A percentile compares a stretch with the other conserved stretches of the same genome.
Evolutionary conservation across 139 green algal genomes (phyloP).

Genomic region (Haematococcus sp.): DNA sequence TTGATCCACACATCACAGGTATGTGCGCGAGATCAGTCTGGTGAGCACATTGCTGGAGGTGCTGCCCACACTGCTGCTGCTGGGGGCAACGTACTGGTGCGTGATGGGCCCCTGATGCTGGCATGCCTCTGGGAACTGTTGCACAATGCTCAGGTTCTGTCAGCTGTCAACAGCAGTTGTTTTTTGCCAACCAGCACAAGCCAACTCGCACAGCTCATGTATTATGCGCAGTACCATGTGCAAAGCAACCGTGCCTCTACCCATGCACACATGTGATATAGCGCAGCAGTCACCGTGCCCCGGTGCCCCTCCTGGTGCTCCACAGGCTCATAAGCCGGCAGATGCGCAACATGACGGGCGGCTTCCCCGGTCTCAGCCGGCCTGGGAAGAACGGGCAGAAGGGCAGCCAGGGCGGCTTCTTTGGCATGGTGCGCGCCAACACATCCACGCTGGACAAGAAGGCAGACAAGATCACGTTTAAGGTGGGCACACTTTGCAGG

Average conservation of each 20-base stretch:
- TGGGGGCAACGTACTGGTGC: conserved; percentile 89
- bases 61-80: conserved; percentile 87
- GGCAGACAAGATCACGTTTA: conserved; percentile 52
- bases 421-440: conserved; percentile 72
- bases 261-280: no score
- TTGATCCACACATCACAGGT: conserved; percentile 10
- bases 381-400: conserved; percentile 9
- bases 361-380: conserved; percentile 53
- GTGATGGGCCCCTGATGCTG: conserved; percentile 1
- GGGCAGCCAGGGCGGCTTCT: conserved; percentile 58
- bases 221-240: no score
- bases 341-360: conserved; percentile 59
- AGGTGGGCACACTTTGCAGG: no score
- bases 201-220: no score
- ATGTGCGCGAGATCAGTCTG: conserved; percentile 50
- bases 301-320: no score
- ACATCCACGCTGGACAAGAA: conserved; percentile 80
- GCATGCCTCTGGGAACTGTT: not conserved
- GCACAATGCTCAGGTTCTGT: no score
- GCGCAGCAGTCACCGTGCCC: no score
- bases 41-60: conserved; percentile 70
- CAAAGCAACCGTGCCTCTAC: no score
- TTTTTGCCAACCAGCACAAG: no score
- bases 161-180: no score
- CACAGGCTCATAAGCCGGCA: conserved; percentile 44